Conservation (phyloP, 73 alveolate species). For the Uronychia binucleata region DNA sequence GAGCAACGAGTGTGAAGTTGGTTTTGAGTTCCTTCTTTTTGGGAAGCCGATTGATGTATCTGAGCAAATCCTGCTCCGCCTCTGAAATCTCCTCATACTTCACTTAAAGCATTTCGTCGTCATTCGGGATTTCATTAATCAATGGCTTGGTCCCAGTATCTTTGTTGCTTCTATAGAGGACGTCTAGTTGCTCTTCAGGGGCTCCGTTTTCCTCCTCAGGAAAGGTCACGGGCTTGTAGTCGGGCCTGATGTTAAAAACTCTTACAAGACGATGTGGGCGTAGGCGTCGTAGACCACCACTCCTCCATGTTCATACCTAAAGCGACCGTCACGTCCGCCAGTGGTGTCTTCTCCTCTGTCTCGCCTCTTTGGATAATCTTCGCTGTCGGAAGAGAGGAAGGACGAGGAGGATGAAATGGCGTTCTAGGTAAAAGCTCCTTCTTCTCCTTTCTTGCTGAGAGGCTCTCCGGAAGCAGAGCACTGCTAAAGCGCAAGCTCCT, state of each 20-base stretch:
- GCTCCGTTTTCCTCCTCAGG: background rate
- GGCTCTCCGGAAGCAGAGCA: background rate
- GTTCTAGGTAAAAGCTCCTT: background rate
- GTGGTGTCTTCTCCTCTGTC: background rate
- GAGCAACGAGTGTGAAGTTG: background rate
- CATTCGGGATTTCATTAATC: background rate
- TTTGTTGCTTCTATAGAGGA: background rate
- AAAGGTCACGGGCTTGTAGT: background rate
- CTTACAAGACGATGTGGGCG: slow-evolving; percentile 16
- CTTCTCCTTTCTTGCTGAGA: background rate
- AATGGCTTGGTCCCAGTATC: background rate
- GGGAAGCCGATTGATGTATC: background rate
- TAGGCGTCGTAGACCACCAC: slow-evolving; percentile 48
- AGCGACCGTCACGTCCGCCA: background rate
- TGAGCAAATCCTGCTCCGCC: background rate
- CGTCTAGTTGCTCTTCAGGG: background rate
- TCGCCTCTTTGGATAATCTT: background rate
- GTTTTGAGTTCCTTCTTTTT: background rate
- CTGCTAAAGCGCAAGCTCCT: too few relatives aligned
- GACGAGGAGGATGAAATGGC: background rate
- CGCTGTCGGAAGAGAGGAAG: background rate
- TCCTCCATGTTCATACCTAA: slow-evolving; percentile 42
- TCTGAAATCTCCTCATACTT: background rate
- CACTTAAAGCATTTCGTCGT: background rate
- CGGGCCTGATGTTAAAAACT: background rate